Evolutionary conservation across 257 asterid genomes (phyloP), one percentile per base, ranked within the genome.

Genomic region (Ajuga chamaepitys): DNA sequence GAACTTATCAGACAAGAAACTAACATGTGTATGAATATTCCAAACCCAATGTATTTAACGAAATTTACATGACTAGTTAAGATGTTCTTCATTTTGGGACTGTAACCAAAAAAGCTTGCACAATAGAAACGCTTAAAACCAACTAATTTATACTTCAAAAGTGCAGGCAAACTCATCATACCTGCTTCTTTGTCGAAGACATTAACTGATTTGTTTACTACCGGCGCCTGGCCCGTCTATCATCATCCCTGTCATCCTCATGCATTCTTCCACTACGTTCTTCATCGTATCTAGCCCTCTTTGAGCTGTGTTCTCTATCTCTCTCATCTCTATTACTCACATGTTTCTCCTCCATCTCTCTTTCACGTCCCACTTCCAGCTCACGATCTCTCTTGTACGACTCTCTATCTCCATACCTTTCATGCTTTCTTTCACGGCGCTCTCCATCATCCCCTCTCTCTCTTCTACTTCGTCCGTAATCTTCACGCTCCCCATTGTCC

Each of bases 261-360:
- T 67, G 65, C 69, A 79, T 82, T 64, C 83, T 76, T 26, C 84
- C 82, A 66, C 80, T 70, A 14, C 65, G 82, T 5, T 37, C 81
- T 62, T 85, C 95, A 35, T 86, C 93, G 62, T 81, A 67, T 56
- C 83, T 80, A 47, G 67, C 67, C 71, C 86, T 87, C 89, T 85
- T 87, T 30, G 81, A 76, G 65, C 80, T 32, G 32, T 65, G 37
- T 9, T 73, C 84, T 70, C 78, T 66, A 12, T 80, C 84, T 62
- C 79, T 79, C 52, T 81, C 89, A 68, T 82, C 76, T 59, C 77
- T 74, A 52, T 67, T 70, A 66, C 76, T 45, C 37, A 50, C 68
- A 16, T 28, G 76, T 37, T 85, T 83, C 46, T 81, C 90, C 68
- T 67, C 80, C 54, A 40, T 56, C 18, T 59, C 75, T 59, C 63